Percentiles rank a stretch among this genome's conserved stretches.
Conservation (phyloP, 345 rosid genomes). For the Lenwebbia sp. region DNA sequence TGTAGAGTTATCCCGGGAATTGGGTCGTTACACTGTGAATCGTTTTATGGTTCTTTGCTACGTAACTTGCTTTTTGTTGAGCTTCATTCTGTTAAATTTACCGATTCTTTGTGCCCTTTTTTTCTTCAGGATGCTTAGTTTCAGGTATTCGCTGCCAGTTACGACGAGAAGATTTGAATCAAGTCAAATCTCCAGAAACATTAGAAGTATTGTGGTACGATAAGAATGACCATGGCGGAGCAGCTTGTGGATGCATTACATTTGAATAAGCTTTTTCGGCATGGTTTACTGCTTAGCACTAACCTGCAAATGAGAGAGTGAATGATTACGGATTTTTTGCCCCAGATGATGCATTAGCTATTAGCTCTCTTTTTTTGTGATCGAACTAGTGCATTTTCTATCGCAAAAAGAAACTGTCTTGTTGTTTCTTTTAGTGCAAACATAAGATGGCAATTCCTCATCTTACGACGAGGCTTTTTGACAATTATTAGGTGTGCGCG, state of each 20-base stretch:
- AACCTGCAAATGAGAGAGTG: neutral
- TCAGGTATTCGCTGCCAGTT: constrained; percentile 40
- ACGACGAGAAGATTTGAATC: constrained; percentile 29
- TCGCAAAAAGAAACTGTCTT: neutral
- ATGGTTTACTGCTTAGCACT: neutral
- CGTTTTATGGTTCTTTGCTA: neutral
- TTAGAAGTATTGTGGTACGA: constrained; percentile 44
- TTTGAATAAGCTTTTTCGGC: neutral
- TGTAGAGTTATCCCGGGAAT: neutral
- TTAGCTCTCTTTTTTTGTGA: neutral
- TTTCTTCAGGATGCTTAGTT: constrained; percentile 45
- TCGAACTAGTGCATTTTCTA: neutral
- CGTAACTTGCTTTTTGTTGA: neutral
- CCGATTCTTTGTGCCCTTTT: neutral
- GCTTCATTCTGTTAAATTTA: neutral
- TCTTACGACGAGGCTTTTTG: neutral
- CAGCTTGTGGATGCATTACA: neutral
- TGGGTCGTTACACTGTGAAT: neutral
- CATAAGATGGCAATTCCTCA: neutral
- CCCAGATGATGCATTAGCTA: neutral
- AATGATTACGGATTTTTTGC: neutral
- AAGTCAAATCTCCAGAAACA: constrained; percentile 9
- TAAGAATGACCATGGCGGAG: neutral
- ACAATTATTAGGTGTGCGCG: constrained; percentile 47
- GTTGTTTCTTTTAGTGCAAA: neutral